phyloP scores from a whole-genome alignment of 257 asterid genomes.

The Penstemon newberryi region DNA sequence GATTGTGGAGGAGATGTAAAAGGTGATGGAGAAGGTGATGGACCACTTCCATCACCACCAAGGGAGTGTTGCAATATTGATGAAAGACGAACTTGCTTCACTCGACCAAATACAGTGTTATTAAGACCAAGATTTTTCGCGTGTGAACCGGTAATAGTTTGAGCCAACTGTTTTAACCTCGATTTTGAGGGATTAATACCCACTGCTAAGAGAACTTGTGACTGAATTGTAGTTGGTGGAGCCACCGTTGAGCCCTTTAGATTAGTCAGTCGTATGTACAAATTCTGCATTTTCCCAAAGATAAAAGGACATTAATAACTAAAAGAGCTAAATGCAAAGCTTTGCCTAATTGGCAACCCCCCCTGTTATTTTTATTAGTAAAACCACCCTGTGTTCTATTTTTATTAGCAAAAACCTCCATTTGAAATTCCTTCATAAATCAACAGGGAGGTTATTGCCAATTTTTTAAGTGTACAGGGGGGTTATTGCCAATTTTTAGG shows the following conservation, averaged over 20 bases:
- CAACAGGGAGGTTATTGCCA: no score
- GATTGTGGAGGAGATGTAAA: conserved; percentile 50
- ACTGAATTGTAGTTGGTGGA: conserved; percentile 72
- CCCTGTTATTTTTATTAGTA: no score
- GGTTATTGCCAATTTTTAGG: no score
- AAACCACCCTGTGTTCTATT: no score
- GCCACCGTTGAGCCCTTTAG: conserved; percentile 72
- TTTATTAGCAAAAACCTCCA: no score
- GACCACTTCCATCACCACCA: conserved; percentile 40
- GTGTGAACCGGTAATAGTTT: conserved; percentile 68
- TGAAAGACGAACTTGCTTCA: conserved; percentile 94
- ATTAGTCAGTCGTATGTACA: conserved; percentile 74
- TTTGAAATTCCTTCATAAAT: no score
- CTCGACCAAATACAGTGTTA: conserved; percentile 89
- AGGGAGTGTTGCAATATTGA: conserved; percentile 65
- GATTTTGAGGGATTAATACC: conserved; percentile 68
- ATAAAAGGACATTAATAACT: background rate
- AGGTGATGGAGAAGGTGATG: conserved; percentile 52
- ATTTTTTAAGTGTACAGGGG: no score
- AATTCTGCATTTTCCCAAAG: conserved; percentile 56
- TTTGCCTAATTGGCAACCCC: no score
- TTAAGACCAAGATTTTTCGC: conserved; percentile 86
- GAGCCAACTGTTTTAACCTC: conserved; percentile 92
- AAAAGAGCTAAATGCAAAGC: no score
- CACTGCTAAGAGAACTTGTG: conserved; percentile 73